A percentile compares a stretch with the other conserved stretches of the same genome.
These are phyloP conservation scores for Trametes hirsuta DNA, from an alignment of 1,284 basidiomycete species.

Conservation along the genomic window DNA sequence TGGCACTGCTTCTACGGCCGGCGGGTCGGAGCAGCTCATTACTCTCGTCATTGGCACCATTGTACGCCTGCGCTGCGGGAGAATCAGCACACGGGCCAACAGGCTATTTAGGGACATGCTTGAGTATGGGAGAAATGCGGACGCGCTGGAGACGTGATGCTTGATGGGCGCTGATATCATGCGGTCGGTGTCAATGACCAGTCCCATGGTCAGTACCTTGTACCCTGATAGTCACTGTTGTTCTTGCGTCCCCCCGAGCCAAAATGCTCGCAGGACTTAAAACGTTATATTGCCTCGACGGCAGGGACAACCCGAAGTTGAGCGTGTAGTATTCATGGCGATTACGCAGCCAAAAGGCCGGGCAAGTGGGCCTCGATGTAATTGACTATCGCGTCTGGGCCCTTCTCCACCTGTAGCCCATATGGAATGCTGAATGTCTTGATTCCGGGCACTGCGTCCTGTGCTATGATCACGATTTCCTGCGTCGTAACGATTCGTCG, in stretches of 20 bases:
- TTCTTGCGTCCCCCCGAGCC: too few species aligned
- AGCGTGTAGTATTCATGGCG: neutral
- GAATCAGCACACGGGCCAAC: neutral
- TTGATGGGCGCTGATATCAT: neutral
- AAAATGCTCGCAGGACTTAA: too few species aligned
- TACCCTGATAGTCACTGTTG: too few species aligned
- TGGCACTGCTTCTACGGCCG: neutral
- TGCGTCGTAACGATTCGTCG: neutral
- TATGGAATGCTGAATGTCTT: conserved; percentile 29
- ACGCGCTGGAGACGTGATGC: neutral
- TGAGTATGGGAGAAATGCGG: conserved; percentile 6
- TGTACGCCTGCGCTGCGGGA: neutral
- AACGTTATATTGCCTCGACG: too few species aligned
- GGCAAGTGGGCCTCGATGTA: conserved; percentile 29
- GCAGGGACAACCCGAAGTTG: neutral
- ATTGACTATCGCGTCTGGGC: conserved; percentile 29
- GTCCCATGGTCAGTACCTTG: too few species aligned
- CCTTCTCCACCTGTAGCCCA: conserved; percentile 28
- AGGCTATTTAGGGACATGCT: neutral
- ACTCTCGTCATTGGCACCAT: neutral
- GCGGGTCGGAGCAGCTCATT: neutral
- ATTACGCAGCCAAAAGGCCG: neutral
- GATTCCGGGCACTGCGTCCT: conserved; percentile 21
- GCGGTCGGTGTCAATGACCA: too few species aligned
- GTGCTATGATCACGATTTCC: conserved; percentile 28